Percentiles rank a stretch among this genome's conserved stretches.
phyloP scores from a whole-genome alignment of 2,329 filamentous ascomycete species.

The Aspergillus pseudonomiae region DNA sequence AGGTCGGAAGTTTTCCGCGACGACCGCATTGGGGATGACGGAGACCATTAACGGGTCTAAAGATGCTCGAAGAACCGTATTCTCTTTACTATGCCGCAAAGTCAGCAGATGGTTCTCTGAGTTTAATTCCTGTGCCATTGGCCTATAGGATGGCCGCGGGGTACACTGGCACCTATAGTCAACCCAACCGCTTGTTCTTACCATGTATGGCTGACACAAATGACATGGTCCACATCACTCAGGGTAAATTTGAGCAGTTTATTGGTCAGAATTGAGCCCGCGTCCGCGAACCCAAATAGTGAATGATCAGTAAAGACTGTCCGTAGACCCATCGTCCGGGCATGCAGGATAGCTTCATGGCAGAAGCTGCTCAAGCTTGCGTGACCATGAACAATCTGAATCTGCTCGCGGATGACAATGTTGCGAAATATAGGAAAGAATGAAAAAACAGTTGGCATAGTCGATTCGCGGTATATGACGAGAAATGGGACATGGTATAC shows the following conservation, averaged over 20 bases:
- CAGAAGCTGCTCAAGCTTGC: constrained; percentile 90
- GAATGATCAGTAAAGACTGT: constrained; percentile 98
- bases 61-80: constrained; percentile 91
- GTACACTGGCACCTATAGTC: not conserved
- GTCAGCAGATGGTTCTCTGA: constrained; percentile 10
- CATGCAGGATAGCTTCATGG: constrained; percentile 92
- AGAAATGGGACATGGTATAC: constrained; percentile 97
- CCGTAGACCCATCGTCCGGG: constrained; percentile 89
- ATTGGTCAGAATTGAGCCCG: constrained; percentile 92
- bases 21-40: constrained; percentile 95
- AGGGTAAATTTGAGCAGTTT: constrained; percentile 95
- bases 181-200: constrained; percentile 45
- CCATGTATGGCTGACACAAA: constrained; percentile 98
- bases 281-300: constrained; percentile 95
- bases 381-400: constrained; percentile 98
- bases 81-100: constrained; percentile 74
- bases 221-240: constrained; percentile 96
- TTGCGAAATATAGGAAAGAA: constrained; percentile 98
- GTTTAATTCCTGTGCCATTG: not conserved
- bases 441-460: constrained; percentile 95
- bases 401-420: constrained; percentile 89
- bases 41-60: constrained; percentile 96
- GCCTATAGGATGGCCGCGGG: not conserved
- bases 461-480: constrained; percentile 90
- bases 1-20: constrained; percentile 92